Evolutionary conservation across 179 eudicot species (phyloP), one percentile per base, ranked within the genome.

Genomic region (Beta lomatogona): DNA sequence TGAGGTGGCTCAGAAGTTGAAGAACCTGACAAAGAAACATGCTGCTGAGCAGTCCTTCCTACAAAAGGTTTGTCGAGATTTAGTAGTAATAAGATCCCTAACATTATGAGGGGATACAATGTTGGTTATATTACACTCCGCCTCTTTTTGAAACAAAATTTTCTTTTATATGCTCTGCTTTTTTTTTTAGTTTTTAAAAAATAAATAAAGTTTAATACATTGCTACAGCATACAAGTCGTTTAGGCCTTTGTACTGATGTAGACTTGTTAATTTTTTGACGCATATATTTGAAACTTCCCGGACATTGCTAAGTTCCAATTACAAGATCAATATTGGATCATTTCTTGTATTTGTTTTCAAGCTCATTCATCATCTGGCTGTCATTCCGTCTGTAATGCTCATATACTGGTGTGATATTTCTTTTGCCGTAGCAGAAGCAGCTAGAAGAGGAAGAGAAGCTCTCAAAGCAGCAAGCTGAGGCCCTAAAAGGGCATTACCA

Each of bases 391-490:
- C 28, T 59, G 66, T 54, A 31, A 60, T 52, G 54, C 57, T 79
- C 31, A 57, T 61, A 28, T 61, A 61, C 15, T 71, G 2, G 76
- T 63, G 41, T 36, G 41, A 22, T 36, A 45, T 71, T 64, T 11
- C 75, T 66, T 77, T 28, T 64, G 60, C 69, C 75, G 54, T 68
- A 16, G 69, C 84, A 94, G 98, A 81, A 66, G 59, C 95, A 87
- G 82, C 79, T 79, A 48, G 90, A 73, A 64, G 90, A 89, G 80
- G 97, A 93, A 79, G 87, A 88, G 86, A 86, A 92, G 46, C 92
- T 93, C 31, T 88, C 92, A 9, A 87, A 89, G 63, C 85, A 88
- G 53, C 96, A 92, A 83, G 72, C 45, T 3, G 92, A 89, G 54
- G 46, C 86, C 10, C 77, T 93, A 64, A 88, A 88, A 78, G 83